Base-by-base conservation (phyloP, 768 basidiomycete species). In the Leccinellum rugosiceps region DNA sequence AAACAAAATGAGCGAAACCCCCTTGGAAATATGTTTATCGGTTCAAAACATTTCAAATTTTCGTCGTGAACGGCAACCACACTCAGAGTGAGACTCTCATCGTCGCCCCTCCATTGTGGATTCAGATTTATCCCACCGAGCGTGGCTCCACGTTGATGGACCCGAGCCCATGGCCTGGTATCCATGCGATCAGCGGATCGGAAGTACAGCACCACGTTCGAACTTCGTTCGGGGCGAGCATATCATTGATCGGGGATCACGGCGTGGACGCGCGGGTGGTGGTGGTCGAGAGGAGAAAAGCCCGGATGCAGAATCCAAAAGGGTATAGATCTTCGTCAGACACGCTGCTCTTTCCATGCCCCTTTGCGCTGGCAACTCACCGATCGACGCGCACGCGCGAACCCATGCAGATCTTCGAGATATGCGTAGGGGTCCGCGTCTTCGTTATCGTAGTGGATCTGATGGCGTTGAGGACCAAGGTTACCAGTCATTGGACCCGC, bases 361-460 rank as follows among this genome's bases (percentile, higher is more conserved):
- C 19, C 9, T 28, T 25, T 8, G 21, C 14, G 28, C 13, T 21
- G 13, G 60, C 25, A 57, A 43, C 19, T 43, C 41, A 77, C 79
- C 77, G 66, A 72, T 54, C 13, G 82, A 71, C 19, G 77, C 71
- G 25, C 74, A 65, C 55, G 74, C 5, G 74, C 68, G 62, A 87
- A 86, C 2, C 86, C 78, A 3, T 72, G 68, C 5, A 82, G 75
- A 58, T 83, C 76, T 25, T 64, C 64, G 44, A 88, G 68, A 70
- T 85, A 87, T 1, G 85, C 86, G 62, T 81, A 76, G 13, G 87
- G 75, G 66, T 89, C 87, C 43, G 81, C 81, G n/a, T 63, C 62
- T 38, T 77, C 78, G 38, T 75, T 68, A 69, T 88, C 87, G 71
- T 85, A 87, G 66, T 87, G 83, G 49, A 87, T 85, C 83, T 85